Evolutionary conservation across 2,329 filamentous ascomycete genomes (phyloP).

Genomic region (Verticillium nubilum): DNA sequence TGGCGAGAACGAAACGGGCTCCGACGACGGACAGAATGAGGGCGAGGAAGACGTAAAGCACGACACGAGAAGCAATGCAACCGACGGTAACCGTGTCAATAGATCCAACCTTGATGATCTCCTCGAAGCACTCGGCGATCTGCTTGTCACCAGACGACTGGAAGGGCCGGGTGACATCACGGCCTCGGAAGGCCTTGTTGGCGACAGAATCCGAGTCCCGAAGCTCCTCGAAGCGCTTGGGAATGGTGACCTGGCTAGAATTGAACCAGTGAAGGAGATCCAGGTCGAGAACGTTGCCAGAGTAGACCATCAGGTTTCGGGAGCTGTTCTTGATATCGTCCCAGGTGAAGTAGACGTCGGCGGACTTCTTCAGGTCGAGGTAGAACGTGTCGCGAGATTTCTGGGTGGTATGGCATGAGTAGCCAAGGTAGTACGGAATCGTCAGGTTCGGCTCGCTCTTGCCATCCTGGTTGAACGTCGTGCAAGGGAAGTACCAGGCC

Average conservation of each 20-base stretch:
- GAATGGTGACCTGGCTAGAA: slow-evolving; percentile 68
- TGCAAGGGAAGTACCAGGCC: slow-evolving; percentile 97
- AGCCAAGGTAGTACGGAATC: slow-evolving; percentile 72
- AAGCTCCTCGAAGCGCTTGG: slow-evolving; percentile 73
- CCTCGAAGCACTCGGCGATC: slow-evolving; percentile 78
- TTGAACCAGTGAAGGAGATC: slow-evolving; percentile 91
- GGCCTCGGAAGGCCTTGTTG: slow-evolving; percentile 65
- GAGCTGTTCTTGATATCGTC: slow-evolving; percentile 83
- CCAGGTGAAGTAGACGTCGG: slow-evolving; percentile 96
- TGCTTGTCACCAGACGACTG: slow-evolving; percentile 74
- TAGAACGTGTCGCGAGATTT: slow-evolving; percentile 72
- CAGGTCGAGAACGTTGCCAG: slow-evolving; percentile 86
- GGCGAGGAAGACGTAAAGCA: slow-evolving; percentile 86
- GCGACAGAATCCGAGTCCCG: slow-evolving; percentile 56
- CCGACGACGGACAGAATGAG: slow-evolving; percentile 88
- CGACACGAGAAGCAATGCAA: slow-evolving; percentile 95
- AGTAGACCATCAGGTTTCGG: slow-evolving; percentile 90
- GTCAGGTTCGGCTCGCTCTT: slow-evolving; percentile 73
- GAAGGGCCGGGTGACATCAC: slow-evolving; percentile 85
- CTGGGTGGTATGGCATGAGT: slow-evolving; percentile 78
- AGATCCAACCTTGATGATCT: slow-evolving; percentile 93
- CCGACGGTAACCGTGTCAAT: slow-evolving; percentile 95
- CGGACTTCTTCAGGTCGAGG: slow-evolving; percentile 55
- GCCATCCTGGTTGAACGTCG: slow-evolving; percentile 87
- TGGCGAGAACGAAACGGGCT: slow-evolving; percentile 80